Evolutionary conservation across 495 filamentous ascomycete species (phyloP).

Genomic region (Xylaria sp.): DNA sequence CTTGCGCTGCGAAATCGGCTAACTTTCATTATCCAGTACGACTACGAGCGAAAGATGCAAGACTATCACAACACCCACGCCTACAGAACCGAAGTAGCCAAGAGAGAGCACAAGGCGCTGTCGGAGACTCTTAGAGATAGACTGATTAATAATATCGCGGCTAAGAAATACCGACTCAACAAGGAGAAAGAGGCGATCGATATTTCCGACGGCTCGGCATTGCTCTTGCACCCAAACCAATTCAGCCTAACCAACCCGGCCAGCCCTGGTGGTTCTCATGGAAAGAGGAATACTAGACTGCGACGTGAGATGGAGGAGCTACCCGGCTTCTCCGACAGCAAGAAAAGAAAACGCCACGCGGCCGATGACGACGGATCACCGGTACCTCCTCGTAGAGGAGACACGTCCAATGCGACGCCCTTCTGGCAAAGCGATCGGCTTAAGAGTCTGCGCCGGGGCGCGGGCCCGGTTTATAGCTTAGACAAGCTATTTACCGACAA

Average conservation of each 20-base stretch:
- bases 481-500: conserved; percentile 94
- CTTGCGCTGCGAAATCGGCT: conserved; percentile 17
- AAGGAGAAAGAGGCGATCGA: conserved; percentile 90
- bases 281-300: conserved; percentile 81
- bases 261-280: conserved; percentile 80
- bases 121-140: conserved; percentile 82
- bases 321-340: conserved; percentile 65
- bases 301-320: conserved; percentile 82
- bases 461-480: conserved; percentile 71
- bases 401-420: conserved; percentile 59
- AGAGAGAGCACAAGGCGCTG: conserved; percentile 81
- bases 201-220: conserved; percentile 84
- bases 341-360: conserved; percentile 82
- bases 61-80: conserved; percentile 60
- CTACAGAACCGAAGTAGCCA: conserved; percentile 75
- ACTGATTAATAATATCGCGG: conserved; percentile 75
- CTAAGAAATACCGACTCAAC: conserved; percentile 76
- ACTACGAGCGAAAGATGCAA: conserved; percentile 60
- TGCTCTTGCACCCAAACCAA: conserved; percentile 90
- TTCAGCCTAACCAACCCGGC: conserved; percentile 82
- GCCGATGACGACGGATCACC: conserved; percentile 75
- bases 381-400: conserved; percentile 58
- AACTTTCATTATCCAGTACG: conserved; percentile 47
- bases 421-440: conserved; percentile 59
- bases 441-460: conserved; percentile 54